Percentiles rank a stretch among this genome's conserved stretches.
phyloP scores from a whole-genome alignment of 495 filamentous ascomycete genomes.

The Hypoxylon fuscum region DNA sequence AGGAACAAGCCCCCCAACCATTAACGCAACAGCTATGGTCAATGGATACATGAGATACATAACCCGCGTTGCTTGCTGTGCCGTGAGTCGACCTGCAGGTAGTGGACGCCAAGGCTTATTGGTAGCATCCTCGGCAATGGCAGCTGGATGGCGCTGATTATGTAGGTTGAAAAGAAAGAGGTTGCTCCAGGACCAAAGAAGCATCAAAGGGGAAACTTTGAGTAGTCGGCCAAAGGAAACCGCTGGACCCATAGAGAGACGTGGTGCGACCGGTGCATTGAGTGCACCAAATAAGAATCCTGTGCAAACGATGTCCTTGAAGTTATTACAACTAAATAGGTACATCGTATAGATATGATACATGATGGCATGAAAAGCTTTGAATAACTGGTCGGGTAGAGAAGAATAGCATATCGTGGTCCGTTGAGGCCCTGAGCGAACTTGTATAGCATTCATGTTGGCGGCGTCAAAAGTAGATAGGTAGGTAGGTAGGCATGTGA shows the following conservation, averaged over 20 bases:
- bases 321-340: slow-evolving; percentile 50
- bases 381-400: no score
- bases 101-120: slow-evolving; percentile 65
- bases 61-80: slow-evolving; percentile 40
- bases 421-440: no score
- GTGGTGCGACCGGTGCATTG: slow-evolving; percentile 39
- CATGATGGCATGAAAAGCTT: no score
- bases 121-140: slow-evolving; percentile 52
- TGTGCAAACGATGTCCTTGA: slow-evolving; percentile 50
- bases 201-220: background rate
- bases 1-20: slow-evolving; percentile 30
- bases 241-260: slow-evolving; percentile 12
- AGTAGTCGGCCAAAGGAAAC: slow-evolving; percentile 37
- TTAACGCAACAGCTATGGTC: slow-evolving; percentile 8
- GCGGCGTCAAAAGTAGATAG: no score
- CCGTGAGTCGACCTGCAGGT: slow-evolving; percentile 47
- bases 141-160: slow-evolving; percentile 55
- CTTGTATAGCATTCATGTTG: no score
- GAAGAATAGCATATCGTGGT: no score
- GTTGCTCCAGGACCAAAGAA: slow-evolving; percentile 35
- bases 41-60: slow-evolving; percentile 35
- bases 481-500: no score
- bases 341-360: slow-evolving; percentile 45
- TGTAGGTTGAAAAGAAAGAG: slow-evolving; percentile 52
- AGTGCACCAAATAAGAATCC: slow-evolving; percentile 46